Percentiles rank a stretch among this genome's conserved stretches.
Evolutionary conservation across 495 filamentous ascomycete genomes (phyloP).

Genomic region (Acidomyces sp.): DNA sequence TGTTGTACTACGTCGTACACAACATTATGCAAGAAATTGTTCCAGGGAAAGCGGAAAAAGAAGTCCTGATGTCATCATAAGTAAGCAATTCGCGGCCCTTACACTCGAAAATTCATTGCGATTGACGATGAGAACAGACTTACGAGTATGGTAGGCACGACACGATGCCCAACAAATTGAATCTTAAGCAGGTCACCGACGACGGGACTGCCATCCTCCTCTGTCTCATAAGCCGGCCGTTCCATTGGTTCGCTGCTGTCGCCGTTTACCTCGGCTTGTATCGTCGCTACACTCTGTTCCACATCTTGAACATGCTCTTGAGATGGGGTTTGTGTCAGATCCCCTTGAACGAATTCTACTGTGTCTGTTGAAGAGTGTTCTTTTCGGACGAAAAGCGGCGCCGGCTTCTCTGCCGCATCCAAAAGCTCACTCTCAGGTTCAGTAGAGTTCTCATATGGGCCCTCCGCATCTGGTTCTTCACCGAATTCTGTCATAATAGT

Average conservation of each 20-base stretch:
- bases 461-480: constrained; percentile 11
- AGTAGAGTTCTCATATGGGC: constrained; percentile 4
- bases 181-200: constrained; percentile 97
- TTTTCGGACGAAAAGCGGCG: constrained; percentile 44
- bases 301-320: constrained; percentile 8
- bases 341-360: not conserved
- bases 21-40: constrained; percentile 98
- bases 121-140: constrained; percentile 27
- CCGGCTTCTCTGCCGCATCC: constrained; percentile 40
- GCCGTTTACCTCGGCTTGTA: constrained; percentile 16
- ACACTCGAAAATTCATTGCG: not conserved
- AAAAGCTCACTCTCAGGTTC: constrained; percentile 29
- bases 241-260: not conserved
- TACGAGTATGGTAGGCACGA: constrained; percentile 92
- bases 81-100: not conserved
- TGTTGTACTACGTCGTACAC: constrained; percentile 99
- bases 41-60: constrained; percentile 99
- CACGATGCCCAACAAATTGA: constrained; percentile 84
- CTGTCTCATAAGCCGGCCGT: constrained; percentile 38
- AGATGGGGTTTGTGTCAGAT: not conserved
- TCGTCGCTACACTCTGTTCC: constrained; percentile 16
- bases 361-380: constrained; percentile 1
- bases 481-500: constrained; percentile 27
- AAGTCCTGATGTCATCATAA: constrained; percentile 48
- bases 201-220: constrained; percentile 63